Evolutionary conservation across 345 rosid species (phyloP).

Genomic region (Bruguiera sexangula): DNA sequence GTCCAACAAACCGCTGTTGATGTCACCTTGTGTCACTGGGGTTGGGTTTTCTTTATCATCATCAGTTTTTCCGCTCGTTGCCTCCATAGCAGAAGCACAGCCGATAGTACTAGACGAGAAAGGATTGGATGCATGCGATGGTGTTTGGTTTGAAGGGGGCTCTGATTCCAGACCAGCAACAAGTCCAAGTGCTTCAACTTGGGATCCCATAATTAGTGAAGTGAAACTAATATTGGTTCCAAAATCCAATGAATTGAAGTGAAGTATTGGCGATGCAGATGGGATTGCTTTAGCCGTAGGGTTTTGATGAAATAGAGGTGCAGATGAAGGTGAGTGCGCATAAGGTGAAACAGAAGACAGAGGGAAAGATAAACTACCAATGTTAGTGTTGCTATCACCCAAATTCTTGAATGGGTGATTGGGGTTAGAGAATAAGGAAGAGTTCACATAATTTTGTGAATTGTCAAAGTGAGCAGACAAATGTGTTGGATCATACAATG

Average conservation of each 20-base stretch:
- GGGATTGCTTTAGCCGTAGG: slow-evolving; percentile 4
- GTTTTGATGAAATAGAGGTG: slow-evolving; percentile 18
- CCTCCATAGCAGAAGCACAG: slow-evolving; percentile 15
- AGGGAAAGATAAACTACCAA: slow-evolving; percentile 27
- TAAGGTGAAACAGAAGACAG: slow-evolving; percentile 30
- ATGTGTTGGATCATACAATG: slow-evolving; percentile 9
- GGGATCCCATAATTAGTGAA: slow-evolving; percentile 52
- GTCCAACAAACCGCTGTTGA: slow-evolving; percentile 53
- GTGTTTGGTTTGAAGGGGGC: slow-evolving; percentile 53
- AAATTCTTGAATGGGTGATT: slow-evolving; percentile 17
- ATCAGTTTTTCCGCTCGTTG: slow-evolving; percentile 1
- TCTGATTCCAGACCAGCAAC: slow-evolving; percentile 15
- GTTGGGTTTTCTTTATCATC: slow-evolving; percentile 9
- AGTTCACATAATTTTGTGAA: slow-evolving; percentile 16
- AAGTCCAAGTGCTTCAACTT: slow-evolving; percentile 17
- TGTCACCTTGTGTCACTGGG: slow-evolving; percentile 3
- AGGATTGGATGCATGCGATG: slow-evolving; percentile 22
- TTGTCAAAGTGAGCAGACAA: slow-evolving; percentile 8
- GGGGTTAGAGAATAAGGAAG: slow-evolving; percentile 19
- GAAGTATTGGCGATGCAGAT: slow-evolving; percentile 8
- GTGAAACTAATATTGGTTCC: slow-evolving; percentile 38
- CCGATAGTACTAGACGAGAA: slow-evolving; percentile 12
- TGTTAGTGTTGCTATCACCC: background rate
- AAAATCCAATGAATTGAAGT: slow-evolving; percentile 5
- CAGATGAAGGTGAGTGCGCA: slow-evolving; percentile 11